Evolutionary conservation across 495 filamentous ascomycete species (phyloP).

Genomic region (Aspergillus egyptiacus): DNA sequence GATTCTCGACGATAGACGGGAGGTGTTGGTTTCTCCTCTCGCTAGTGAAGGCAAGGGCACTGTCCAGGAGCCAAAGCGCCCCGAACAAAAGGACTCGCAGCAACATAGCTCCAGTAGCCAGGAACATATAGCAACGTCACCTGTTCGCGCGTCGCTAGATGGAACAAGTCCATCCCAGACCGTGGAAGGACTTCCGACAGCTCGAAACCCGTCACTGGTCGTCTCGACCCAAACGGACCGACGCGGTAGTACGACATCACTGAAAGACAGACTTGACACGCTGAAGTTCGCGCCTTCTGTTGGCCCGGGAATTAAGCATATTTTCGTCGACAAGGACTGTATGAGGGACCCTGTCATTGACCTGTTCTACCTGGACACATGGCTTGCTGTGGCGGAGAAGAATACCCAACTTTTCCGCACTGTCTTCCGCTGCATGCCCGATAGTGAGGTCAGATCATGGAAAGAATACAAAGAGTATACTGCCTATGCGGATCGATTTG

Average conservation of each 20-base stretch:
- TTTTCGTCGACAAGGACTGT: slow-evolving; percentile 60
- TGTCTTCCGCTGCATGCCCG: slow-evolving; percentile 95
- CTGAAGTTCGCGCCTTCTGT: slow-evolving; percentile 49
- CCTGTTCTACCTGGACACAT: slow-evolving; percentile 78
- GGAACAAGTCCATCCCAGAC: slow-evolving; percentile 16
- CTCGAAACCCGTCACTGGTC: slow-evolving; percentile 61
- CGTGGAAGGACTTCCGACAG: slow-evolving; percentile 31
- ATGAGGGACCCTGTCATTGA: slow-evolving; percentile 80
- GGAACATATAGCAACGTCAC: slow-evolving; percentile 34
- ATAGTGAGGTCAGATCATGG: slow-evolving; percentile 90
- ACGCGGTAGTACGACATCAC: slow-evolving; percentile 53
- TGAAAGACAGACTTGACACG: slow-evolving; percentile 37
- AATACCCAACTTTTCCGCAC: slow-evolving; percentile 89
- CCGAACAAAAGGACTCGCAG: slow-evolving; percentile 20
- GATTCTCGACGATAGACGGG: slow-evolving; percentile 50
- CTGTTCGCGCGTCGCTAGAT: slow-evolving; percentile 44
- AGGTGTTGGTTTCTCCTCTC: slow-evolving; percentile 58
- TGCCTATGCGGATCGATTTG: slow-evolving; percentile 73
- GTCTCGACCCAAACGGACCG: slow-evolving; percentile 72
- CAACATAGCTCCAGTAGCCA: slow-evolving; percentile 21
- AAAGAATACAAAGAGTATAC: slow-evolving; percentile 86
- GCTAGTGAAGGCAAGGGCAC: slow-evolving; percentile 57
- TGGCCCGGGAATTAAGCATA: slow-evolving; percentile 59
- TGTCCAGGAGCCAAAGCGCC: slow-evolving; percentile 40
- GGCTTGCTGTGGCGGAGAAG: slow-evolving; percentile 84